Conservation (phyloP, 768 basidiomycete genomes). For the Punctularia strigosozonata region DNA sequence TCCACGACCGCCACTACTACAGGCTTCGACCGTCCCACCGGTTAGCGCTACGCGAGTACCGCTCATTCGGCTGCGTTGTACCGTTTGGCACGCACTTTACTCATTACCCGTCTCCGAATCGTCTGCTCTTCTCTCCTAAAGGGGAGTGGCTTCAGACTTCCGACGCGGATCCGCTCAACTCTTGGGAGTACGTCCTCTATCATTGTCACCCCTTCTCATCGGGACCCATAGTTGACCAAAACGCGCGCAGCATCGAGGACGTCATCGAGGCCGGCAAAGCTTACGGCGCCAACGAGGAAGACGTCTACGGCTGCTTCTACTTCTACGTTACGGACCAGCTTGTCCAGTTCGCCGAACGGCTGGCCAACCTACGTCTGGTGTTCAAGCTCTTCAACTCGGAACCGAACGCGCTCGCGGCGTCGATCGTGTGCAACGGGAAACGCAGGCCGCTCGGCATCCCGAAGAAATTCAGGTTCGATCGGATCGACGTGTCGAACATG, state of each 20-base stretch:
- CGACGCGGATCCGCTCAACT: constrained; percentile 31
- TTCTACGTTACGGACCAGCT: constrained; percentile 32
- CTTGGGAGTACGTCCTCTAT: constrained; percentile 39
- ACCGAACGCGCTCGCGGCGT: constrained; percentile 27
- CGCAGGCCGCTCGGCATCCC: constrained; percentile 13
- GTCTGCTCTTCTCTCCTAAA: constrained; percentile 32
- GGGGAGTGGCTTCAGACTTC: constrained; percentile 33
- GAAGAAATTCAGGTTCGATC: constrained; percentile 23
- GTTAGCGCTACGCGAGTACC: constrained; percentile 27
- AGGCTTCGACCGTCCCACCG: constrained; percentile 32
- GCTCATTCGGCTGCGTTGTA: constrained; percentile 30
- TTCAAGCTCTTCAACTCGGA: constrained; percentile 25
- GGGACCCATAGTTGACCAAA: neutral
- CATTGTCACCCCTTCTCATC: too few relatives aligned
- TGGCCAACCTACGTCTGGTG: constrained; percentile 21
- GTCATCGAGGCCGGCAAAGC: constrained; percentile 26
- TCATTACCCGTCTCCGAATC: constrained; percentile 29
- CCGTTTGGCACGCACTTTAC: constrained; percentile 32
- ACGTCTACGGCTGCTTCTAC: constrained; percentile 39
- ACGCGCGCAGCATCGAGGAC: constrained; percentile 21
- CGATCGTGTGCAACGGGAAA: constrained; percentile 15
- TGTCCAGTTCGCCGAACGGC: constrained; percentile 21
- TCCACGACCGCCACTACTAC: constrained; percentile 28
- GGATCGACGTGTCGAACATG: constrained; percentile 38
- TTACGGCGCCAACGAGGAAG: constrained; percentile 26